Base-by-base conservation (phyloP, 331 rosid species). In the Acacia pycnantha region DNA sequence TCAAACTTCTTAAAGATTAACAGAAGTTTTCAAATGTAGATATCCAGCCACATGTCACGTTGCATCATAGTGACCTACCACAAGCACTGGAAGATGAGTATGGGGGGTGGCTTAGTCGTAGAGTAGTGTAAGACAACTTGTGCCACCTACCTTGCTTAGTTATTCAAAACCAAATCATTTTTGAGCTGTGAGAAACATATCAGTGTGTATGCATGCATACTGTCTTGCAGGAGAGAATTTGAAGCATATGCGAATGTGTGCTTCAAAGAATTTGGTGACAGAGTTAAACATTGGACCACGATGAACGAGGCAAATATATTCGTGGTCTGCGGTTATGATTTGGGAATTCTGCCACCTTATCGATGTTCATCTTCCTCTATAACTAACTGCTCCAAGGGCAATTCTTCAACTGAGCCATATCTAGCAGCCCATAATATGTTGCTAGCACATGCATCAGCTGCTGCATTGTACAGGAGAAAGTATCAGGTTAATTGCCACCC, bases 351-450 rank as follows among this genome's bases (percentile, higher is more conserved):
- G 22, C 91, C 90, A 3, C 97, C 97, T 29, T 43, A 35, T 4
- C 81, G 80, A n/a, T 90, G 92, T 21, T 84, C 97, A 71, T 40
- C 89, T 31, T 73, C 86, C 19, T 27, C 21, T 56, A 11, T 77
- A 33, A 0, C 11, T 19, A 80, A 81, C 27, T 92, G 90, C 82
- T 67, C 88, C 16, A 80, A 16, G 40, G 94, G 94, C 37, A 89
- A 88, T 85, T 87, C 97, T 47, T 59, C 92, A 81, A 80, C 85
- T 21, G 94, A 92, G 73, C 92, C 97, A 48, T 90, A 92, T 87
- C 14, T 88, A 15, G 92, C 67, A 35, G 70, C 83, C 43, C 97
- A 92, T 86, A 31, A 88, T 75, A 47, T 90, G 50, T 82, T 90
- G 86, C 74, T 92, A 84, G 83, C 94, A 21, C 91, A 90, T 80